Conservation (phyloP, 2,329 filamentous ascomycete genomes). For the Neodidymelliopsis sp. region DNA sequence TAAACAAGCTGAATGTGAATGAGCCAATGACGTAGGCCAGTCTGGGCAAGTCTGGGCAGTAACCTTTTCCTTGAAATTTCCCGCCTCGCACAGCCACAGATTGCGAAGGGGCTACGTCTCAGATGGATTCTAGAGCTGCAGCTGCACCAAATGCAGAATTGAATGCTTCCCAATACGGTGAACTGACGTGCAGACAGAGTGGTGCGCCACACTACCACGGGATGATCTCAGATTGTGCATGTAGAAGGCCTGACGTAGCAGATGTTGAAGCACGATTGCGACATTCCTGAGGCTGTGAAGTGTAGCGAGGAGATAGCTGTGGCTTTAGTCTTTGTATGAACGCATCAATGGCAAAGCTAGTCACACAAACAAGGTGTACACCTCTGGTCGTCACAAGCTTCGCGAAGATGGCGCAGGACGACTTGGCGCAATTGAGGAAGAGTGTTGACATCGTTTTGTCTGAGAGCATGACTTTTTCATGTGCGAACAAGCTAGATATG, state of each 20-base stretch:
- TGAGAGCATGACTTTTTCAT: too few species aligned
- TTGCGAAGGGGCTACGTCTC: slow-evolving; percentile 1
- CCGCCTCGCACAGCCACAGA: slow-evolving; percentile 13
- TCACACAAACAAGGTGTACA: neutral
- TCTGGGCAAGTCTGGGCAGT: slow-evolving; percentile 10
- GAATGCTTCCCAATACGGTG: neutral
- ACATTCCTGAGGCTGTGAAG: slow-evolving; percentile 9
- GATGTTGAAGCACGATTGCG: slow-evolving; percentile 7
- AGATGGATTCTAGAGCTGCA: slow-evolving; percentile 2
- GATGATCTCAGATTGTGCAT: slow-evolving; percentile 2
- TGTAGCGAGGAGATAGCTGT: neutral
- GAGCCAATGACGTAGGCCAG: slow-evolving; percentile 19
- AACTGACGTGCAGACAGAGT: neutral
- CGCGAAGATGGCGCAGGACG: neutral
- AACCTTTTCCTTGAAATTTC: neutral
- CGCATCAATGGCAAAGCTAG: neutral
- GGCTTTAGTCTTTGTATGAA: neutral
- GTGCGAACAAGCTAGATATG: too few species aligned
- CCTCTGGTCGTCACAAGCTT: neutral
- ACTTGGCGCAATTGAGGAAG: neutral
- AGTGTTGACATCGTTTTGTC: neutral
- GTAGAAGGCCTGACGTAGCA: neutral
- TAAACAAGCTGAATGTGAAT: slow-evolving; percentile 16
- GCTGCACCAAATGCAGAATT: slow-evolving; percentile 1
- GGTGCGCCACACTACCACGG: slow-evolving; percentile 9